These are phyloP conservation scores for Termitomyces sp. DNA, from an alignment of 768 basidiomycete genomes.

Conservation along the genomic window DNA sequence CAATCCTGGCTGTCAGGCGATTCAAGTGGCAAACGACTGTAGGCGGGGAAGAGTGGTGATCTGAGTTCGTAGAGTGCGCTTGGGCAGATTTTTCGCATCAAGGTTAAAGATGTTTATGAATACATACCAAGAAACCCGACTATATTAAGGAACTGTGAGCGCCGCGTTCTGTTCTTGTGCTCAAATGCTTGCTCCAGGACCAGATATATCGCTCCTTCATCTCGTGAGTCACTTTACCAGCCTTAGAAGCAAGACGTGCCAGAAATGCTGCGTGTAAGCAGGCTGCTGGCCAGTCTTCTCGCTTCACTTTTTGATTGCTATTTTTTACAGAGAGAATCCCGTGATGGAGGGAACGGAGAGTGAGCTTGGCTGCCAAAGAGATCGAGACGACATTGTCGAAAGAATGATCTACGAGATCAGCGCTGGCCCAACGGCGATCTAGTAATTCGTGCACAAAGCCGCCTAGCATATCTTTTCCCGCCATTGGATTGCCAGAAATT, in stretches of 20 bases:
- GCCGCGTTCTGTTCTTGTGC: not conserved
- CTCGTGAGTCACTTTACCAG: not conserved
- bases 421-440: not conserved
- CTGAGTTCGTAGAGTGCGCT: too few relatives aligned
- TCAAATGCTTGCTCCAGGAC: not conserved
- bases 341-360: not conserved
- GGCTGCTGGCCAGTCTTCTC: not conserved
- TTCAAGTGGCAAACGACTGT: too few relatives aligned
- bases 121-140: too few relatives aligned
- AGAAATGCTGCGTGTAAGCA: not conserved
- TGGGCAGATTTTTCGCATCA: too few relatives aligned
- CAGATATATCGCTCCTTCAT: not conserved
- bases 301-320: not conserved
- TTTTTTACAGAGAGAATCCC: not conserved
- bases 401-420: not conserved
- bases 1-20: too few relatives aligned
- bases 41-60: too few relatives aligned
- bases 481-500: not conserved
- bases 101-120: too few relatives aligned
- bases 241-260: not conserved
- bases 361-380: not conserved
- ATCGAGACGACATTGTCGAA: not conserved
- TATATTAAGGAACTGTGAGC: not conserved
- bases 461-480: not conserved
- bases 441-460: not conserved